Percentiles rank a stretch among this genome's conserved stretches.
Evolutionary conservation across 208 protist genomes (phyloP).

Genomic region (Leishmania tropica): DNA sequence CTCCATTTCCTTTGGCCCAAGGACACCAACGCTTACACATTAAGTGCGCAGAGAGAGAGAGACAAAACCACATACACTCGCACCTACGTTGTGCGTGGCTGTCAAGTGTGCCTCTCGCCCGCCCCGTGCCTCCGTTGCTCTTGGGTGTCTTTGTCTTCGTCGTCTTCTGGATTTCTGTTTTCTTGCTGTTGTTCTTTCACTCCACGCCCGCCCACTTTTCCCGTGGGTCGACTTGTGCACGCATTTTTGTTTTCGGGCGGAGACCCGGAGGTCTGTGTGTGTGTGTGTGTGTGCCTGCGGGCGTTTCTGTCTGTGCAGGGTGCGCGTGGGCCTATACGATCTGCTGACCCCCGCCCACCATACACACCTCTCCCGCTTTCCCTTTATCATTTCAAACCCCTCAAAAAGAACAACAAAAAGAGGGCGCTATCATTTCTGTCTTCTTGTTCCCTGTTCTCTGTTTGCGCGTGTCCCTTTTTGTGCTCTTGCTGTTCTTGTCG

Average conservation of each 20-base stretch:
- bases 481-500: neutral
- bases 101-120: neutral
- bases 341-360: neutral
- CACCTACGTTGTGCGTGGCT: neutral
- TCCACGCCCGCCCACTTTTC: neutral
- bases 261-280: neutral
- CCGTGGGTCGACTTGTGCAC: neutral
- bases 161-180: constrained; percentile 9
- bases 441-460: neutral
- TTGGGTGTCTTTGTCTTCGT: neutral
- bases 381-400: constrained; percentile 1
- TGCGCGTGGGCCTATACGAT: neutral
- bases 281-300: neutral
- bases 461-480: neutral
- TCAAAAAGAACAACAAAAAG: neutral
- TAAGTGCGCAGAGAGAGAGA: neutral
- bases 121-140: neutral
- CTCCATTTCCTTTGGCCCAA: neutral
- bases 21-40: neutral
- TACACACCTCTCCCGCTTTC: neutral
- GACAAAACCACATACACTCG: neutral
- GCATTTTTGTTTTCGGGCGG: neutral
- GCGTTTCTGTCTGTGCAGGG: neutral
- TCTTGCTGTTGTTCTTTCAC: neutral
- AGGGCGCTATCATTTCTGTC: neutral